Conservation (phyloP, 1,139 yeast species). For the Taphrina flavorubra region DNA sequence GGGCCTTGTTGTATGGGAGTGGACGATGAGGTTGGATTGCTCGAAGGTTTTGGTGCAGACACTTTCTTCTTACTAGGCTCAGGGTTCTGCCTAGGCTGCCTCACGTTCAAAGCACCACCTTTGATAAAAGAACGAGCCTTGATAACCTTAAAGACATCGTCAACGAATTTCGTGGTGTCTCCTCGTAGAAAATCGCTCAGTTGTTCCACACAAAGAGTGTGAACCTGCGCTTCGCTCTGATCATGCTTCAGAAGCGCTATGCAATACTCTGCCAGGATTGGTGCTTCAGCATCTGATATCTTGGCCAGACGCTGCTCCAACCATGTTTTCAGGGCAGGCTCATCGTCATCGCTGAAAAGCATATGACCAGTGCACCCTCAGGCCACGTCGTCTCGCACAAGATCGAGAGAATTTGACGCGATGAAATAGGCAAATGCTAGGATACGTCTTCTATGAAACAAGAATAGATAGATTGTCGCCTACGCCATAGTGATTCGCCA, state of each 20-base stretch:
- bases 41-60: background rate
- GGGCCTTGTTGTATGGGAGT: background rate
- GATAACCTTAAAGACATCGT: constrained; percentile 49
- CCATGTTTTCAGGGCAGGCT: constrained; percentile 53
- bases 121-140: constrained; percentile 38
- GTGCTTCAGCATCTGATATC: constrained; percentile 56
- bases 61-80: background rate
- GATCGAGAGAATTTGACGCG: too few species aligned
- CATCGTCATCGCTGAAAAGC: constrained; percentile 39
- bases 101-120: constrained; percentile 19
- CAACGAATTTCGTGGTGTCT: constrained; percentile 50
- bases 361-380: background rate
- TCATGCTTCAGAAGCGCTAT: constrained; percentile 56
- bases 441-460: too few species aligned
- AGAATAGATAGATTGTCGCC: background rate
- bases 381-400: too few species aligned
- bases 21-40: background rate
- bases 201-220: constrained; percentile 52
- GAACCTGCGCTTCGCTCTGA: constrained; percentile 51
- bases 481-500: constrained; percentile 4
- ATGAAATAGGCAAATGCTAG: too few species aligned
- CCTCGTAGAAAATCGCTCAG: constrained; percentile 51
- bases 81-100: background rate
- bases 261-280: constrained; percentile 57
- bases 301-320: constrained; percentile 47